Evolutionary conservation across 2,329 filamentous ascomycete genomes (phyloP).

Genomic region (Alternaria sp.): DNA sequence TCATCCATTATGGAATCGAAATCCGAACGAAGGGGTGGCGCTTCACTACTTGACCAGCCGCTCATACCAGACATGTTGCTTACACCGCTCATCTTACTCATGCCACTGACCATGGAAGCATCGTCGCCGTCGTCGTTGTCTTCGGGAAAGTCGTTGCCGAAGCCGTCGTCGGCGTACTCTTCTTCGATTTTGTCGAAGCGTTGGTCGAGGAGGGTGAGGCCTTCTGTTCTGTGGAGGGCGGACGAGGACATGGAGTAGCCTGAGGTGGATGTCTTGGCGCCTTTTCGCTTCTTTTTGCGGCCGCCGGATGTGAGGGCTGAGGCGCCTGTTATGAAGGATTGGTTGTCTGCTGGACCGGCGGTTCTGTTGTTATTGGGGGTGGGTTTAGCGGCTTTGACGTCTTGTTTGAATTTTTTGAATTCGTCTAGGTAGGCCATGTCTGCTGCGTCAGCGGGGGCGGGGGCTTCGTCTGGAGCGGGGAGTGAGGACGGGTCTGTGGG

Average conservation of each 20-base stretch:
- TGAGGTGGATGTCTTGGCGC: constrained; percentile 85
- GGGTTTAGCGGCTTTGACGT: constrained; percentile 61
- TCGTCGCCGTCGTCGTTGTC: constrained; percentile 39
- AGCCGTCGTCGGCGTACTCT: constrained; percentile 65
- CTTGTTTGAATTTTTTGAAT: constrained; percentile 93
- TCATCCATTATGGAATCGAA: constrained; percentile 94
- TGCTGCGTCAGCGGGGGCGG: constrained; percentile 52
- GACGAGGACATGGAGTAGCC: constrained; percentile 93
- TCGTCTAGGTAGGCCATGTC: constrained; percentile 89
- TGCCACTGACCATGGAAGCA: constrained; percentile 57
- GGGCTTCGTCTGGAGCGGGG: constrained; percentile 46
- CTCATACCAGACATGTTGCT: constrained; percentile 52
- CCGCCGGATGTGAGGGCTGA: constrained; percentile 75
- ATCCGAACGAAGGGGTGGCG: constrained; percentile 71
- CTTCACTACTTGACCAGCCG: constrained; percentile 49
- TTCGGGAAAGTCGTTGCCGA: constrained; percentile 45
- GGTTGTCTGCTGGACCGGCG: constrained; percentile 68
- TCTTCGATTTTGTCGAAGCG: constrained; percentile 92
- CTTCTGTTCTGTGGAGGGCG: constrained; percentile 85
- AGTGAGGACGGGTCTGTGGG: constrained; percentile 60
- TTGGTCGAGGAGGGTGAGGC: constrained; percentile 82
- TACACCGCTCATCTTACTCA: constrained; percentile 61
- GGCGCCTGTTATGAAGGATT: constrained; percentile 74
- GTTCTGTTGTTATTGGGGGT: constrained; percentile 36
- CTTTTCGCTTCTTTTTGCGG: constrained; percentile 92